A percentile compares a stretch with the other conserved stretches of the same genome.
These are phyloP conservation scores for Trichoderma gamsii DNA, from an alignment of 495 filamentous ascomycete species.

Conservation along the genomic window DNA sequence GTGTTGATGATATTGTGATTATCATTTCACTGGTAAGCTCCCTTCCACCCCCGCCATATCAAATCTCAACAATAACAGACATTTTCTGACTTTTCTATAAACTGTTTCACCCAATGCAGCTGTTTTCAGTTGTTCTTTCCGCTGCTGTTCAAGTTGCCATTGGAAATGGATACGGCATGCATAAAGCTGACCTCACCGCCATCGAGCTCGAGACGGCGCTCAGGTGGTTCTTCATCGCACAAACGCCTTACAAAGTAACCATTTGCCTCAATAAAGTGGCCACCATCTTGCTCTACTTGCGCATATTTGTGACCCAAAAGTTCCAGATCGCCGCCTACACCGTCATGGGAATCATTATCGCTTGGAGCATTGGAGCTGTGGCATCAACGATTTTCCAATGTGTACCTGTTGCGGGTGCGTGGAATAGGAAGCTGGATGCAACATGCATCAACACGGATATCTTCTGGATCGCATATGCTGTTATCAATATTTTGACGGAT, in stretches of 20 bases:
- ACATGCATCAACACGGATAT: slow-evolving; percentile 23
- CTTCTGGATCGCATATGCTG: slow-evolving; percentile 20
- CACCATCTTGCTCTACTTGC: slow-evolving; percentile 30
- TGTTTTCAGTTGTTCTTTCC: slow-evolving; percentile 7
- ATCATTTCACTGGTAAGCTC: slow-evolving; percentile 6
- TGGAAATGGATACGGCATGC: slow-evolving; percentile 16
- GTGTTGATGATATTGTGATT: slow-evolving; percentile 7
- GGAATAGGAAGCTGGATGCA: slow-evolving; percentile 27
- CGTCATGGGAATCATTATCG: slow-evolving; percentile 23
- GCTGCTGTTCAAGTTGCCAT: slow-evolving; percentile 14
- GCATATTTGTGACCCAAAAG: slow-evolving; percentile 25
- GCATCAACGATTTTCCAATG: slow-evolving; percentile 28
- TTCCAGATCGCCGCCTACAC: slow-evolving; percentile 22
- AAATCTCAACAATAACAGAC: not conserved
- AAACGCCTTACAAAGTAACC: slow-evolving; percentile 28
- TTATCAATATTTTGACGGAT: slow-evolving; percentile 32
- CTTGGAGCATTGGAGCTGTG: slow-evolving; percentile 25
- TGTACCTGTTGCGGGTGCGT: slow-evolving; percentile 24
- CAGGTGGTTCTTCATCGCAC: slow-evolving; percentile 27
- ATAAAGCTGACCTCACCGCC: slow-evolving; percentile 12
- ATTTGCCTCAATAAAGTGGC: slow-evolving; percentile 29
- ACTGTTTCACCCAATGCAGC: not conserved
- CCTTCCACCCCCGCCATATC: not conserved
- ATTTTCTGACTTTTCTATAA: not conserved
- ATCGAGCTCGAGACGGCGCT: not conserved